Evolutionary conservation across 1,284 basidiomycete genomes (phyloP), one percentile per base, ranked within the genome.

Genomic region (Leccinum griseonigrum): DNA sequence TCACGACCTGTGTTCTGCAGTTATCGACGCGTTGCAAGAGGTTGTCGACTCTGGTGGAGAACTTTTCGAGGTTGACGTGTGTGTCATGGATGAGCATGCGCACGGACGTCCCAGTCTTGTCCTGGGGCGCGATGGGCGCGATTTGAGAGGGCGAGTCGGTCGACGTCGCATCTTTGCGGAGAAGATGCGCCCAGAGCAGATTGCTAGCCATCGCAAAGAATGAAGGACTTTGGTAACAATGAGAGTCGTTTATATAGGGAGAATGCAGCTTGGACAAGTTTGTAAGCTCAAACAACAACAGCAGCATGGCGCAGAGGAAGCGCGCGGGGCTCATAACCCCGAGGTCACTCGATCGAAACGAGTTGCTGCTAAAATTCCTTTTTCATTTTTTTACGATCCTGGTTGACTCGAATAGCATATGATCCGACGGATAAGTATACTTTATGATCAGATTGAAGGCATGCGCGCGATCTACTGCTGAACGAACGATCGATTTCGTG

Each of bases 21-120:
- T 78, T 75, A 14, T 78, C 76, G 43, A 83, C 74, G 51, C 71
- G 73, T 10, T 70, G 69, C 2, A 78, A 69, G 26, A 88, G 73
- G 29, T 76, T 73, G 22, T 81, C 81, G 10, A 84, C 79, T 46
- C 79, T 77, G 16, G 74, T 74, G 0, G 84, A 80, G 64, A 88
- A 88, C 64, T 77, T 82, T 70, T 89, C 85, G 52, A 89, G 77
- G 60, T 84, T 82, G 11, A 79, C 80, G 63, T 88, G 85, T 0
- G 86, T 88, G 70, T 90, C 87, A 63, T 88, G 83, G 6, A 90
- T 74, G 10, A 90, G 78, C 64, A 90, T 81, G 31, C 86, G 81
- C 73, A 86, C 85, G 8, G 88, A 87, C 2, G 86, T 86, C 14
- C 80, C 83, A 10, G 81, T 81, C 66, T 82, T 88, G 74, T 90